Conservation (phyloP, 352 stramenopile genomes). For the Pythium vanterpoolii region DNA sequence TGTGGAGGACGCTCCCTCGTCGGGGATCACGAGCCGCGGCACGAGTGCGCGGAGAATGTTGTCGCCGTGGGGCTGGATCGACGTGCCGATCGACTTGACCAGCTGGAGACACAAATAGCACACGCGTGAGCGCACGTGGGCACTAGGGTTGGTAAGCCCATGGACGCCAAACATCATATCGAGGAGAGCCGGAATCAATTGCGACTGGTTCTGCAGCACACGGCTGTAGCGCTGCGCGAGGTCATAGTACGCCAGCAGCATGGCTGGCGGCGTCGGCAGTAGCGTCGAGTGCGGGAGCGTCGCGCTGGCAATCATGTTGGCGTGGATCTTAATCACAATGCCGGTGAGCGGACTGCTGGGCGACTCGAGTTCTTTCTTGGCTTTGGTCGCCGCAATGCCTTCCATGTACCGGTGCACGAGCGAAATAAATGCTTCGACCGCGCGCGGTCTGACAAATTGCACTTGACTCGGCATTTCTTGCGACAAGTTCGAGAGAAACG, state of each 20-base stretch:
- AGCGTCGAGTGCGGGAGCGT: slow-evolving; percentile 21
- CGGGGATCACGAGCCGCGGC: slow-evolving; percentile 55
- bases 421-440: slow-evolving; percentile 78
- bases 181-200: slow-evolving; percentile 65
- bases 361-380: slow-evolving; percentile 57
- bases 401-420: slow-evolving; percentile 85
- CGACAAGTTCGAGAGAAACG: slow-evolving; percentile 60
- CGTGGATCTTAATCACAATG: slow-evolving; percentile 71
- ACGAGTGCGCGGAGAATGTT: slow-evolving; percentile 67
- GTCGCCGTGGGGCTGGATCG: slow-evolving; percentile 71
- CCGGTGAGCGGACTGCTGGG: slow-evolving; percentile 58
- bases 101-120: slow-evolving; percentile 84
- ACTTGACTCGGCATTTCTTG: slow-evolving; percentile 56
- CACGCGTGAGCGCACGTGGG: slow-evolving; percentile 69
- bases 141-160: slow-evolving; percentile 59
- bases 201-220: slow-evolving; percentile 63
- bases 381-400: slow-evolving; percentile 62
- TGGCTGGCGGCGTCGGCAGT: slow-evolving; percentile 36
- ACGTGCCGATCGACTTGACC: slow-evolving; percentile 67
- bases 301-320: slow-evolving; percentile 43
- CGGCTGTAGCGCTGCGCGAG: slow-evolving; percentile 70
- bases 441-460: slow-evolving; percentile 43
- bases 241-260: slow-evolving; percentile 84
- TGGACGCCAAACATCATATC: slow-evolving; percentile 78
- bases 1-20: slow-evolving; percentile 33